Base-by-base conservation (phyloP, 164 flowering plant species). In the Piper longum region DNA sequence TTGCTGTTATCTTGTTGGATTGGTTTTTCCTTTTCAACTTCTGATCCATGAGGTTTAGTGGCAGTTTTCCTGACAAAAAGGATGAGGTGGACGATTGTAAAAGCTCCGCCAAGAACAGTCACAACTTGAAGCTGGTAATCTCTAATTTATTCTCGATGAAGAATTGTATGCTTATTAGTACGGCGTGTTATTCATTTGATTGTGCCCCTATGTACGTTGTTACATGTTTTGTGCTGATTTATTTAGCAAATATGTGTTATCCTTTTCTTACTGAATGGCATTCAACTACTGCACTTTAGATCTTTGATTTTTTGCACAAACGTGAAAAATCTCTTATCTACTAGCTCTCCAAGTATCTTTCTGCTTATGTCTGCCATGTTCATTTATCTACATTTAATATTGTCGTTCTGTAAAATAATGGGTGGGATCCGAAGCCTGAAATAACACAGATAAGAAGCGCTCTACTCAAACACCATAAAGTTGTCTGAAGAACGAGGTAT, bases 401-500 rank as follows among this genome's bases (percentile, higher is more conserved):
- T 19, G 0, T 57, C 26, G 14, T 57, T 6, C 36, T 36, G 60
- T 57, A 12, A 57, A 87, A 95, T 85, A 77, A 67, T 73, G 68
- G 74, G 79, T 67, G 65, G 71, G 67, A 36, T 12, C 64, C 57
- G 65, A 71, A 57, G 73, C 69, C 45, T 7, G 51, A 60, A 51
- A 41, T 40, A 74, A 71, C 66, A 36, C 69, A 63, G 75, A 73
- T 64, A 76, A 72, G 69, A 78, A 77, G 57, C 66, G 72, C 59
- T 84, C 85, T 16, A 72, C 60, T 19, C 64, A 65, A 39, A 75
- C 74, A 62, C 75, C 75, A 13, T 85, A 78, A 26, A 71, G 62
- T 68, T 82, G 82, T 69, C 70, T 89, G 77, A 83, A 85, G 79
- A 85, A 83, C 78, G 96, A 92, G 93, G 98, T 92, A 80, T 64